A percentile compares a stretch with the other conserved stretches of the same genome.
Conservation (phyloP, 495 filamentous ascomycete species). For the Aspergillus carlsbadensis region DNA sequence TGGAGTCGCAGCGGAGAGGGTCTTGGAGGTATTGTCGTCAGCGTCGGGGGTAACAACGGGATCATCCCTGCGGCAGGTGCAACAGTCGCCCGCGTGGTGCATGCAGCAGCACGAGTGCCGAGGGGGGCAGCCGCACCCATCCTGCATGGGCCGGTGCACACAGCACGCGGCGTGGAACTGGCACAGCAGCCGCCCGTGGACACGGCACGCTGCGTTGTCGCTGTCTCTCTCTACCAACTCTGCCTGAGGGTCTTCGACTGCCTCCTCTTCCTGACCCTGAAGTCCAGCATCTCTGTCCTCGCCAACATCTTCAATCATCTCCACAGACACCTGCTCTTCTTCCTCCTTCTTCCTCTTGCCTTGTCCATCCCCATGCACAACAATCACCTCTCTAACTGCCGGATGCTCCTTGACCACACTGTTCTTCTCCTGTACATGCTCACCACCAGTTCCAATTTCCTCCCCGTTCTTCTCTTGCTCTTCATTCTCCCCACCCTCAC, state of each 20-base stretch:
- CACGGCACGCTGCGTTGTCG: background rate
- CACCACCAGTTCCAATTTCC: background rate
- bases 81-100: conserved; percentile 25
- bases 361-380: background rate
- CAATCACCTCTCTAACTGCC: background rate
- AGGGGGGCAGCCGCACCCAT: conserved; percentile 14
- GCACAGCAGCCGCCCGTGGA: conserved; percentile 13
- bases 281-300: no score
- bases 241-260: no score
- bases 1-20: background rate
- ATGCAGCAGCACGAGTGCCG: conserved; percentile 21
- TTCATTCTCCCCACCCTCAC: background rate
- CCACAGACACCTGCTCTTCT: background rate
- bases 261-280: no score
- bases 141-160: conserved; percentile 11
- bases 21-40: background rate
- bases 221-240: background rate
- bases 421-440: background rate
- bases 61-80: conserved; percentile 3
- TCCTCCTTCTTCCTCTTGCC: background rate
- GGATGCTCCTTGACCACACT: background rate
- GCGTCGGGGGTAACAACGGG: background rate
- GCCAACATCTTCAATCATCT: background rate
- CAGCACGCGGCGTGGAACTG: conserved; percentile 18
- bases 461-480: background rate